Conservation (phyloP, 2,329 filamentous ascomycete genomes). For the Botrytis medusae region DNA sequence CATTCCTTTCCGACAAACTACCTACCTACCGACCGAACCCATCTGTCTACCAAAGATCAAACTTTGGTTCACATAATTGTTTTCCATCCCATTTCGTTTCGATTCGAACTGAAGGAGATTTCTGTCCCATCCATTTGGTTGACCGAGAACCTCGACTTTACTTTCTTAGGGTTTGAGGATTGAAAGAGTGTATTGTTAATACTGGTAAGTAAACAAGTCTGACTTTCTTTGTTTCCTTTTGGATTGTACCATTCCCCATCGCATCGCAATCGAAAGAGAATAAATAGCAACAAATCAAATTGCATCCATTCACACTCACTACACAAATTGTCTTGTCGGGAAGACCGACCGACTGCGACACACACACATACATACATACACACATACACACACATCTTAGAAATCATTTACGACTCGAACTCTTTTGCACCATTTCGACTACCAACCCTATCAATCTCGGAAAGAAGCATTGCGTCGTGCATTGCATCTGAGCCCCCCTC, state of each 20-base stretch:
- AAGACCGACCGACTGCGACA: conserved; percentile 3
- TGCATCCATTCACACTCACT: background rate
- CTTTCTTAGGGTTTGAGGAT: background rate
- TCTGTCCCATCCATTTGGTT: background rate
- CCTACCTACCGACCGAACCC: background rate
- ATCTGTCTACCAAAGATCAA: background rate
- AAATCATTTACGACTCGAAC: background rate
- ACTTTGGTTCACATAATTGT: background rate
- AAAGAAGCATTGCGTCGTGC: background rate
- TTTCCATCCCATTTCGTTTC: background rate
- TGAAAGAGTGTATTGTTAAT: conserved; percentile 1
- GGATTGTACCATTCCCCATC: background rate
- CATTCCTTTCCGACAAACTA: conserved; percentile 7
- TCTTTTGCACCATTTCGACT: background rate
- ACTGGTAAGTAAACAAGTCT: background rate
- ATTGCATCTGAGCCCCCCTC: background rate
- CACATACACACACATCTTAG: background rate
- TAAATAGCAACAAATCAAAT: too few relatives aligned
- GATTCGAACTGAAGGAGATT: background rate
- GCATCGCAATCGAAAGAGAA: background rate
- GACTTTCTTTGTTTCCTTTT: background rate
- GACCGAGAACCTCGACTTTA: background rate
- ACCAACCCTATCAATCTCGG: background rate
- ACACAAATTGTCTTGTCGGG: background rate
- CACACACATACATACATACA: background rate